Base-by-base conservation (phyloP, 2,329 filamentous ascomycete genomes). In the Neopestalotiopsis rosae region DNA sequence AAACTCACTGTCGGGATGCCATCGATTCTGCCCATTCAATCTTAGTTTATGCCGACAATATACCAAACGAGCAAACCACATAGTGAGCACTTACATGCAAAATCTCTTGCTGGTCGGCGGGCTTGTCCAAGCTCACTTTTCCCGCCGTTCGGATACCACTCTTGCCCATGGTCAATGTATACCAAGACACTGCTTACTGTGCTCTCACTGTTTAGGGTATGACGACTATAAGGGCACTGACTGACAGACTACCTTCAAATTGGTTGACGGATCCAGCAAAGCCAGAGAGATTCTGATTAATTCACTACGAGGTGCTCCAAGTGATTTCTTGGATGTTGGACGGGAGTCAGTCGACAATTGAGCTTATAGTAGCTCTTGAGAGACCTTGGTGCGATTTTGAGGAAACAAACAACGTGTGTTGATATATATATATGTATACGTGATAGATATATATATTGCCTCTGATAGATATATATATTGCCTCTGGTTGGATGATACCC, bases 1-100 rank as follows among this genome's bases (percentile, higher is more conserved):
- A 52, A n/a, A 76, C 85, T 66, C 85, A 94, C 93, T 91, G 72
- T 97, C 94, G 45, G 95, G 95, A 77, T 98, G 95, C 95, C 94
- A 97, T 79, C 94, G 87, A 76, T 98, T 98, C 92, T 94, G 72
- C 24, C 56, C n/a, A 42, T 14, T 20, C 5, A 38, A 14, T 52
- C n/a, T 28, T 4, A 69, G 70, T 69, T 69, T 40, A 38, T 56
- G n/a, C 57, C 61, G 52, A 49, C 52, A 63, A 38, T 38, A 38
- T 40, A 56, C 61, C 49, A 10, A 65, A 49, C 20, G 17, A n/a
- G 17, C 14, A 20, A 34, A 38, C 24, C 24, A 32, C 32, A 32
- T 45, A 2, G 38, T 12, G 20, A n/a, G 24, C 17, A 80, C 89
- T 77, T 85, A 93, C 91, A 81, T 95, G 93, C 10, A 95, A 82